These are phyloP conservation scores for Beauveria sp. DNA, from an alignment of 2,329 filamentous ascomycete species.

Conservation along the genomic window DNA sequence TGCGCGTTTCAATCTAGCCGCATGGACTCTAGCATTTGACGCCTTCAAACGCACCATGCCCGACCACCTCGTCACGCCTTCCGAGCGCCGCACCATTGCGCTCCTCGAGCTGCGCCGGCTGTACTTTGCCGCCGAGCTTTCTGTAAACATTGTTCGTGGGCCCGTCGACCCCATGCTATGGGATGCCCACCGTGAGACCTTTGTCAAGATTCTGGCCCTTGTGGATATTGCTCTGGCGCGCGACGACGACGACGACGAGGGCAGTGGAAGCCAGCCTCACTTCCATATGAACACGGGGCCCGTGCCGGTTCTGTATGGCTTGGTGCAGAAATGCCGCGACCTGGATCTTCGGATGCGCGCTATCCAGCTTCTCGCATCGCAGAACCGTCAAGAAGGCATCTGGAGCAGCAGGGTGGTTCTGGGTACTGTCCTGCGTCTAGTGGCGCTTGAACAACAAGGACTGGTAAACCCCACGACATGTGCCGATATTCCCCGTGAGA, in stretches of 20 bases:
- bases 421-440: background rate
- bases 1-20: background rate
- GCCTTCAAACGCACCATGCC: background rate
- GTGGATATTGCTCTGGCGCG: conserved; percentile 3
- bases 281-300: conserved; percentile 11
- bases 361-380: background rate
- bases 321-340: conserved; percentile 9
- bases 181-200: conserved; percentile 6
- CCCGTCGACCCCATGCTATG: conserved; percentile 5
- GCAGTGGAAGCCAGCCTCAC: background rate
- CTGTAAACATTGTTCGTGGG: background rate
- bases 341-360: conserved; percentile 2
- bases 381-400: conserved; percentile 6
- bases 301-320: conserved; percentile 2
- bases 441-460: conserved; percentile 4
- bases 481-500: conserved; percentile 8
- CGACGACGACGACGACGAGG: background rate
- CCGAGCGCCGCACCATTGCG: conserved; percentile 7
- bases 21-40: conserved; percentile 7
- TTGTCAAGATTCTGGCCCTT: conserved; percentile 6
- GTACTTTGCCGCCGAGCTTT: conserved; percentile 6
- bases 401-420: conserved; percentile 8
- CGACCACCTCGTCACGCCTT: background rate
- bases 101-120: conserved; percentile 6
- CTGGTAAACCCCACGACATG: background rate